Percentiles rank a stretch among this genome's conserved stretches.
Conservation (phyloP, 1,284 basidiomycete genomes). For the Schizopora paradoxa region DNA sequence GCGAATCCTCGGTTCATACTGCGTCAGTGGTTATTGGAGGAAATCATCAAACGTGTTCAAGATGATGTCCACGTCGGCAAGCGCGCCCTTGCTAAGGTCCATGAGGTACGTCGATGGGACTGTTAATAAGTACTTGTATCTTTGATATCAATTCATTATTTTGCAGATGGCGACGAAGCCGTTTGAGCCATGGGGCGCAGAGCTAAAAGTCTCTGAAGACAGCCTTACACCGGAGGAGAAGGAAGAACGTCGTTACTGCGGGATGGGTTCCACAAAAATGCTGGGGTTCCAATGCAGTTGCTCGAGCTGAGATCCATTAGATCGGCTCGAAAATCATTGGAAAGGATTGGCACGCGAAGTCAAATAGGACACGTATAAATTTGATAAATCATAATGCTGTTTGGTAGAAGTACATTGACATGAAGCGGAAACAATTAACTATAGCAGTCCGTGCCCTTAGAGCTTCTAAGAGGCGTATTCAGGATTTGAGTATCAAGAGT, state of each 20-base stretch:
- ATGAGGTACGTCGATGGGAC: constrained; percentile 48
- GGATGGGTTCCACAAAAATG: constrained; percentile 68
- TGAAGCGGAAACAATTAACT: no score
- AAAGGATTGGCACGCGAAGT: not conserved
- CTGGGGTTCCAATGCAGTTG: constrained; percentile 93
- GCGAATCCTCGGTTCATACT: constrained; percentile 87
- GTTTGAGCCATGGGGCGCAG: constrained; percentile 76
- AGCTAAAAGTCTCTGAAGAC: constrained; percentile 36
- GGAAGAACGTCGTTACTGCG: constrained; percentile 76
- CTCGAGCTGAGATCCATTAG: constrained; percentile 54
- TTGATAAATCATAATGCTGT: no score
- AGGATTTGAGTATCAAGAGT: no score
- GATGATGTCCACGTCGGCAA: constrained; percentile 52
- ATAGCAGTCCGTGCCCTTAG: no score
- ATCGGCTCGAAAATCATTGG: not conserved
- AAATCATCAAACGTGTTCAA: constrained; percentile 74
- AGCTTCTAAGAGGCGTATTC: no score
- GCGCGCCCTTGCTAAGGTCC: constrained; percentile 64
- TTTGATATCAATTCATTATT: no score
- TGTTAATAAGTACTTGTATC: no score
- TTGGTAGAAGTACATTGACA: no score
- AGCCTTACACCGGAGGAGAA: constrained; percentile 51
- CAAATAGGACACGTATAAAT: no score
- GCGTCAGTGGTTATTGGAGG: constrained; percentile 90
- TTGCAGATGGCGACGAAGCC: constrained; percentile 75